A percentile compares a stretch with the other conserved stretches of the same genome.
phyloP scores from a whole-genome alignment of 768 basidiomycete genomes.

The Suillus plorans region DNA sequence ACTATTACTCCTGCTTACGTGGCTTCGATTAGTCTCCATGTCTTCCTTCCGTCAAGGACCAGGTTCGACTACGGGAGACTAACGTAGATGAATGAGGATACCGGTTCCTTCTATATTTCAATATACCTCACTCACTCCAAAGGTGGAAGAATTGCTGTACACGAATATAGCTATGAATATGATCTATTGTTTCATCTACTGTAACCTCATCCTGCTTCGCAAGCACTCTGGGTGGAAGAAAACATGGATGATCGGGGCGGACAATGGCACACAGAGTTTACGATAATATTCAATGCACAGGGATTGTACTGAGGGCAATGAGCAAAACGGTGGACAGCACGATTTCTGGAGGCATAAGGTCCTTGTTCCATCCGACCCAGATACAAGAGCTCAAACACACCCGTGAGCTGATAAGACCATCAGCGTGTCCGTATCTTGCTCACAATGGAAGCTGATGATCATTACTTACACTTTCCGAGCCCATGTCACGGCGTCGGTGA shows the following conservation, averaged over 20 bases:
- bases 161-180: slow-evolving; percentile 2
- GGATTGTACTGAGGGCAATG: too few species aligned
- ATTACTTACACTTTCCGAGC: neutral
- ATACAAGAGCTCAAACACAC: too few species aligned
- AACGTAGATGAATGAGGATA: neutral
- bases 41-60: neutral
- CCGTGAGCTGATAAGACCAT: too few species aligned
- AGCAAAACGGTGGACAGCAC: too few species aligned
- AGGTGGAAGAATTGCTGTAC: slow-evolving; percentile 1
- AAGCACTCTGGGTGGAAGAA: slow-evolving; percentile 29
- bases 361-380: too few species aligned
- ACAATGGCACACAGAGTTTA: too few species aligned
- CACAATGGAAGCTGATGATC: neutral
- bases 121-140: neutral
- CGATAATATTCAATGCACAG: too few species aligned
- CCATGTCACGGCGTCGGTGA: neutral
- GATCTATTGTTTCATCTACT: slow-evolving; percentile 60
- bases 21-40: neutral
- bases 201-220: slow-evolving; percentile 86
- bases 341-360: too few species aligned
- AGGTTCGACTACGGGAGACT: neutral
- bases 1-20: neutral
- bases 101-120: neutral
- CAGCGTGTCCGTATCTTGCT: too few species aligned
- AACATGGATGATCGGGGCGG: too few species aligned